Conservation (phyloP, 108 stramenopile species). For the Skeletonema costatum region DNA sequence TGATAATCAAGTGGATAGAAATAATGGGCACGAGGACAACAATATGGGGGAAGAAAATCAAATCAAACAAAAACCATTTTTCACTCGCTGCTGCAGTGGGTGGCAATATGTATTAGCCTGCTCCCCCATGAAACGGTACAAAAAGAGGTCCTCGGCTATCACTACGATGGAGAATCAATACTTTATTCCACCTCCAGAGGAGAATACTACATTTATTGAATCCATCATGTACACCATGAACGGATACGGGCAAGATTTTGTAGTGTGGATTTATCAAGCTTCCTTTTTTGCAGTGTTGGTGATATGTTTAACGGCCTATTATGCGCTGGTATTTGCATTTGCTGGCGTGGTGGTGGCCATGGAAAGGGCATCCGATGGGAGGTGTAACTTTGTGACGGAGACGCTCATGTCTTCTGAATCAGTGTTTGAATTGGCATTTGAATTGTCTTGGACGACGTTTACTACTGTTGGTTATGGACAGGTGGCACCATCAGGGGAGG, state of each 20-base stretch:
- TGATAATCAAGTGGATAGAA: neutral
- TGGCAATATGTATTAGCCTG: neutral
- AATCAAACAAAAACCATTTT: neutral
- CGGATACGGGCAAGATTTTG: constrained; percentile 27
- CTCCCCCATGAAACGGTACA: neutral
- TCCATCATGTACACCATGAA: neutral
- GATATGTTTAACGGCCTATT: constrained; percentile 11
- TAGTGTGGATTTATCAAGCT: constrained; percentile 33
- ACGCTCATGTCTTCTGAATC: neutral
- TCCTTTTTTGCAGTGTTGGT: constrained; percentile 18
- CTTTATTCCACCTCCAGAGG: constrained; percentile 28
- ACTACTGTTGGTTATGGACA: constrained; percentile 44
- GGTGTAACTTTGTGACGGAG: constrained; percentile 9
- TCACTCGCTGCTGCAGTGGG: neutral
- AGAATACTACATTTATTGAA: constrained; percentile 10
- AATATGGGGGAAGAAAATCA: neutral
- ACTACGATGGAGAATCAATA: constrained; percentile 25
- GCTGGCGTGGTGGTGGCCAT: constrained; percentile 10
- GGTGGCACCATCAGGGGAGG: constrained; percentile 11
- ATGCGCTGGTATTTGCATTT: constrained; percentile 22
- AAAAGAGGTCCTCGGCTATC: constrained; percentile 1
- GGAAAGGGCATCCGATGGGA: constrained; percentile 19
- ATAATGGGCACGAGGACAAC: neutral
- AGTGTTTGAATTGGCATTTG: constrained; percentile 27
- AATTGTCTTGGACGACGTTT: constrained; percentile 44